These are phyloP conservation scores for Amphibolis antarctica DNA, from an alignment of 106 monocot genomes.

Conservation along the genomic window DNA sequence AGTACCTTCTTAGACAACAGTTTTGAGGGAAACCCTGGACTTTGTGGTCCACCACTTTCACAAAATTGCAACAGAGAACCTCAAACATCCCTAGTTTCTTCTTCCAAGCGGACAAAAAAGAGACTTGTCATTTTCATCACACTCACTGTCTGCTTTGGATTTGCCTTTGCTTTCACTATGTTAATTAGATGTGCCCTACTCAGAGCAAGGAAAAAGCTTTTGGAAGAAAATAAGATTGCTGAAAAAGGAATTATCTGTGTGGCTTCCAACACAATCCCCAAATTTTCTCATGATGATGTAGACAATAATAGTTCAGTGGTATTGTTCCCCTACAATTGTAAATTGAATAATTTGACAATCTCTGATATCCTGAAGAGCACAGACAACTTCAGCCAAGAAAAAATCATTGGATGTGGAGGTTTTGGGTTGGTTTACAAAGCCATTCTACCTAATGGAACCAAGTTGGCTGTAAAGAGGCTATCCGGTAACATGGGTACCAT, in stretches of 20 bases:
- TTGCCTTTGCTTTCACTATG: slow-evolving; percentile 1
- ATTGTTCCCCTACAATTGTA: slow-evolving; percentile 40
- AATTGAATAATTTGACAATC: slow-evolving; percentile 29
- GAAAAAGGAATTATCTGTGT: neutral
- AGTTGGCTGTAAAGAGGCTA: slow-evolving; percentile 52
- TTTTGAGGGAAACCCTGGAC: slow-evolving; percentile 51
- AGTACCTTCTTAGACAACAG: slow-evolving; percentile 54
- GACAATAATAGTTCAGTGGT: slow-evolving; percentile 16
- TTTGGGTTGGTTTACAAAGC: slow-evolving; percentile 62
- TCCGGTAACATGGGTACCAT: slow-evolving; percentile 48
- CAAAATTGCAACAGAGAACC: slow-evolving; percentile 13
- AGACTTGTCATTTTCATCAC: slow-evolving; percentile 13
- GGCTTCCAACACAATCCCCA: neutral
- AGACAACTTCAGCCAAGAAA: slow-evolving; percentile 32
- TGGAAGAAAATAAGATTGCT: neutral
- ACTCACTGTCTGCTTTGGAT: slow-evolving; percentile 31
- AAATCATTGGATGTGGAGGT: slow-evolving; percentile 64
- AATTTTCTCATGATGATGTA: neutral
- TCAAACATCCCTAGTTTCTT: neutral
- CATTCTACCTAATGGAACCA: slow-evolving; percentile 28
- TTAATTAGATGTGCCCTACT: neutral
- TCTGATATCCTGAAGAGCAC: slow-evolving; percentile 43
- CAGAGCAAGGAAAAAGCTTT: neutral
- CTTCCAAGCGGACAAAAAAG: slow-evolving; percentile 18
- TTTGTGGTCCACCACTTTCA: slow-evolving; percentile 35